Evolutionary conservation across 1,139 yeast genomes (phyloP), one percentile per base, ranked within the genome.

Genomic region (Kodamaea suecica): DNA sequence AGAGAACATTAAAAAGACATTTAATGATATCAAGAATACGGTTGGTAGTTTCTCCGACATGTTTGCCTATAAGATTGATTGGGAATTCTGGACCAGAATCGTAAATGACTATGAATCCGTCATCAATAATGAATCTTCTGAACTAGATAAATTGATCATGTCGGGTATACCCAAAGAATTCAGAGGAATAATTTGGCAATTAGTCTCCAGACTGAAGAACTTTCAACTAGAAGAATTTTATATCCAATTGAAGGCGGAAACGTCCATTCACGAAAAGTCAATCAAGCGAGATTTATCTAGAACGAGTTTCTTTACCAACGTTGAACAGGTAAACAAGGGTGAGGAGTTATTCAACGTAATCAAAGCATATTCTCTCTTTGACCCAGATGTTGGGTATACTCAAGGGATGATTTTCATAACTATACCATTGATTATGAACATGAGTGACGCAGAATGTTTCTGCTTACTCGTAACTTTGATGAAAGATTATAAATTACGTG

Each of bases 361-460:
- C 44, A 85, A 84, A 53, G 90, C 90, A 0, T 92, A 90, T 59
- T 80, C 94, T 14, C 63, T 87, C 34, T 84, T 79, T 56, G 97
- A 92, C 53, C 81, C 86, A 1, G 97, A 88, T 38, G 96, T 92
- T 26, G 98, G 98, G 0, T 92, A 92, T 54, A 92, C 97, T 1
- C 97, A 92, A 58, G 97, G 98, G 5, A 87, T 92, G 96, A 95
- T 94, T 2, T 90, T 92, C 52, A 76, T 92, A 30, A 76, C 87
- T 0, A 88, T 87, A 6, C 97, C 97, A 0, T 61, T 92, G 36
- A 68, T 88, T 35, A 72, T 90, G 66, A 86, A 85, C 49, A 75
- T 87, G 78, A 75, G 71, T 27, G 96, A 90, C 48, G 70, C 82
- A 21, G 97, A 92, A 55, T 81, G 95, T 5, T 90, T 92, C 60